Conservation (phyloP, 2,329 filamentous ascomycete species). For the Zasmidium angulare region DNA sequence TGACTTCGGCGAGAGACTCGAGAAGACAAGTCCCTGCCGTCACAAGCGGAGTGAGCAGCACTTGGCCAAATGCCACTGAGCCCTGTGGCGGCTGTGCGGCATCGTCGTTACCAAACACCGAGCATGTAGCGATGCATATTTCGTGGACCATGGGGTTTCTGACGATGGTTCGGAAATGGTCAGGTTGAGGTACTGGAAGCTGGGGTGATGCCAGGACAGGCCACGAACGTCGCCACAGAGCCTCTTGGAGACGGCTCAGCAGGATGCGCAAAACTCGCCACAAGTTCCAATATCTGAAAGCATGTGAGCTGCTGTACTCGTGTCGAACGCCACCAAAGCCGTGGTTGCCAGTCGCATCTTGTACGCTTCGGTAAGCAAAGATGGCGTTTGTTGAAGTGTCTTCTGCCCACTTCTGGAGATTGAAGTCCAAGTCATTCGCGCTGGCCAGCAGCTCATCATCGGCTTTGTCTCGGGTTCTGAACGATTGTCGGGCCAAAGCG, state of each 20-base stretch:
- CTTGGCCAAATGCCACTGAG: conserved; percentile 6
- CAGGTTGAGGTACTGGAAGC: conserved; percentile 3
- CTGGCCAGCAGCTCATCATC: conserved; percentile 10
- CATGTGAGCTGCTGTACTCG: conserved; percentile 12
- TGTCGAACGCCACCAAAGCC: conserved; percentile 15
- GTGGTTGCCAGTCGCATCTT: conserved; percentile 6
- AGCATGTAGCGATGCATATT: conserved; percentile 17
- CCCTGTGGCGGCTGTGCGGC: conserved; percentile 6
- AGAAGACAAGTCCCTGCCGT: conserved; percentile 18
- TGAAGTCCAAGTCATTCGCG: conserved; percentile 10
- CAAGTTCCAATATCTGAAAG: conserved; percentile 15
- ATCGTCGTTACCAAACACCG: conserved; percentile 10
- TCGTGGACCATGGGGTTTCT: conserved; percentile 13
- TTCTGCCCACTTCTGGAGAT: conserved; percentile 18
- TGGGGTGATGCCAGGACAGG: conserved; percentile 5
- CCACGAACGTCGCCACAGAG: conserved; percentile 19
- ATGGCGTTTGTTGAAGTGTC: conserved; percentile 6
- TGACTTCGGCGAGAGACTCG: conserved; percentile 13
- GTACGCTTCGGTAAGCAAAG: conserved; percentile 9
- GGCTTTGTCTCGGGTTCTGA: background rate
- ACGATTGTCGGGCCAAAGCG: conserved; percentile 8
- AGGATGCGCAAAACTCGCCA: conserved; percentile 16
- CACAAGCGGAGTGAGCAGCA: conserved; percentile 10
- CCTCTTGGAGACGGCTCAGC: conserved; percentile 19
- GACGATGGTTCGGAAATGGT: conserved; percentile 11